Evolutionary conservation across 768 basidiomycete species (phyloP), one percentile per base, ranked within the genome.

Genomic region (Russula sp.): DNA sequence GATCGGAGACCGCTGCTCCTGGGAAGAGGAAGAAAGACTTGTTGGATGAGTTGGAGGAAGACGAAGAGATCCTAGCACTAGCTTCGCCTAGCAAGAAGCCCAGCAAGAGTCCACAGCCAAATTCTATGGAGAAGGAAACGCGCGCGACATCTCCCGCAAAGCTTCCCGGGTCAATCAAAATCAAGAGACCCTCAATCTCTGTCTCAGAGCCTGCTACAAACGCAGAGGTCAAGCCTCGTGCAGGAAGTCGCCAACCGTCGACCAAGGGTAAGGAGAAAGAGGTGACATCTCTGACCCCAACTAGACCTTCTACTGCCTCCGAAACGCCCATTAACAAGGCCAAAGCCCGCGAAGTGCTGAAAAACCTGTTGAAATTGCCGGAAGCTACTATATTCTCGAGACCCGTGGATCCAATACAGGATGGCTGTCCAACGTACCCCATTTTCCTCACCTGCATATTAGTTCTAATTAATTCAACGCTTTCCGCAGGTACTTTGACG

Each of bases 341-440:
- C 79, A 96, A 92, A 73, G 90, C 87, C 70, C 86, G 80, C 70
- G 86, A 89, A 3, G 71, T 93, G 38, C 66, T 95, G 59, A 85
- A 80, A 69, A 73, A 65, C 25, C 69, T 94, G 8, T 72, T 74
- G 54, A 87, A 79, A 68, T 68, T 88, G 18, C 81, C 84, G 2
- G 88, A 93, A 69, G 81, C 84, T 43, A 74, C 72, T 34, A 86
- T 93, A 61, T 98, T 98, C 75, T 69, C 79, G 52, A 78, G 81
- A 25, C 91, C 96, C 3, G 96, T 98, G 20, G 88, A 98, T 72
- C 88, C 95, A 4, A 73, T 83, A 14, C 70, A 75, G 53, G 91
- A 92, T 73, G 93, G 90, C 20, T 96, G 90, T 72, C 93, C 96
- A 50, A 94, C 93, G 91, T 95, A 70, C 75, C 88, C 81, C 53